These are phyloP conservation scores for Metschnikowia noctiluminum DNA, from an alignment of 805 yeast species.

Conservation along the genomic window DNA sequence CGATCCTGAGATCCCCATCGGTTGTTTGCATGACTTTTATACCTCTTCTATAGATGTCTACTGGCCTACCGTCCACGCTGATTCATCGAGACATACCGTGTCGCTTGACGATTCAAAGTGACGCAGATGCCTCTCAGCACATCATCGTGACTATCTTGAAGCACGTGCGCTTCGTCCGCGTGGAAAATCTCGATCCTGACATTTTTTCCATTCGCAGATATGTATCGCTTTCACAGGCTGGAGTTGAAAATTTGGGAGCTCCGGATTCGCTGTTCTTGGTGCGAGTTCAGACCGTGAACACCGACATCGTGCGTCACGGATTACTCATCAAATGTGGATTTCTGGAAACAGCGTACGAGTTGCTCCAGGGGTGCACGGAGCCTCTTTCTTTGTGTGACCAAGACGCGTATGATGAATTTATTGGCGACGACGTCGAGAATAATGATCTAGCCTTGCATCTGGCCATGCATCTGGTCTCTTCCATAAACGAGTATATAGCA, in stretches of 20 bases:
- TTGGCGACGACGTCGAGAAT: too few relatives aligned
- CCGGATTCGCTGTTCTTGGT: neutral
- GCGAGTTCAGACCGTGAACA: neutral
- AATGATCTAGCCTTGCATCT: too few relatives aligned
- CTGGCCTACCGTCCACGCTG: neutral
- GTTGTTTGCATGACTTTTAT: neutral
- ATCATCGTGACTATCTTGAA: constrained; percentile 1
- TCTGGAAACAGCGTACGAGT: constrained; percentile 5
- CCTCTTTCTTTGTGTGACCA: neutral
- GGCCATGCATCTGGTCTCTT: neutral
- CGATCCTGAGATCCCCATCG: neutral
- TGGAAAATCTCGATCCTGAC: constrained; percentile 5
- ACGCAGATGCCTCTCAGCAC: constrained; percentile 4
- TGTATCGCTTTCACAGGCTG: neutral
- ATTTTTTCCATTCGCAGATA: constrained; percentile 4
- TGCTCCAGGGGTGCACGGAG: constrained; percentile 6
- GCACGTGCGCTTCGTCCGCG: constrained; percentile 7
- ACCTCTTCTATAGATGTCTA: neutral
- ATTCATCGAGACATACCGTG: neutral
- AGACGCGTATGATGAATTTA: too few relatives aligned
- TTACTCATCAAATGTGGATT: neutral
- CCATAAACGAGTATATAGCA: neutral
- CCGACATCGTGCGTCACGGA: constrained; percentile 8
- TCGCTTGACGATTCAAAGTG: constrained; percentile 1
- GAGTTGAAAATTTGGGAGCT: neutral